These are phyloP conservation scores for Fagopyrum tataricum DNA, from an alignment of 148 eudicot genomes.

Conservation along the genomic window DNA sequence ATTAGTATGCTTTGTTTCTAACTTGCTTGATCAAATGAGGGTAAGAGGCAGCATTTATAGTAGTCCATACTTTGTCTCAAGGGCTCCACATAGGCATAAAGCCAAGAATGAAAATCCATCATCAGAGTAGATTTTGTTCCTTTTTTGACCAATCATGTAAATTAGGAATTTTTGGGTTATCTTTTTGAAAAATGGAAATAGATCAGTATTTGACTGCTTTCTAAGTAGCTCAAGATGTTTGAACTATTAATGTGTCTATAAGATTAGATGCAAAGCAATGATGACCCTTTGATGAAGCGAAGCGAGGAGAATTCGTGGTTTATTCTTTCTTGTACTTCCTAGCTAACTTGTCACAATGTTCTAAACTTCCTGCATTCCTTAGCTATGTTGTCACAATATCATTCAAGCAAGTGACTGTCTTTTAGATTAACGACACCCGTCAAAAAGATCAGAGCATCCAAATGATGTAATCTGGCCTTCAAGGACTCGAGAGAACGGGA, in stretches of 20 bases:
- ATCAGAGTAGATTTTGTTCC: neutral
- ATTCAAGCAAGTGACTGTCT: neutral
- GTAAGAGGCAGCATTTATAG: conserved; percentile 7
- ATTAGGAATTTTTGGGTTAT: conserved; percentile 3
- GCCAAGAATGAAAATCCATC: neutral
- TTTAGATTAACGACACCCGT: neutral
- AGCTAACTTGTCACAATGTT: conserved; percentile 3
- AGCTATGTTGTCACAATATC: neutral
- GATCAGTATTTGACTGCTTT: conserved; percentile 6
- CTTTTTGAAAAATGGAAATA: neutral
- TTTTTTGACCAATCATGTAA: conserved; percentile 2
- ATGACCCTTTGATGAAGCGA: neutral
- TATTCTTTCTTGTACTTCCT: neutral
- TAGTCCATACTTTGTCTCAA: neutral
- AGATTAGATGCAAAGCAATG: neutral
- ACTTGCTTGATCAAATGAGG: neutral
- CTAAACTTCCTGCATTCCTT: neutral
- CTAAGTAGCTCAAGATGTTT: neutral
- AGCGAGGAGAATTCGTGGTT: neutral
- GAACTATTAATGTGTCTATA: neutral
- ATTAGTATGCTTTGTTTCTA: neutral
- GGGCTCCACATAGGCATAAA: conserved; percentile 11
- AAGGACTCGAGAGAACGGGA: neutral
- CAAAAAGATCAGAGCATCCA: neutral
- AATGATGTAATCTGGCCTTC: neutral